Conservation (phyloP, 2,329 filamentous ascomycete species). For the Xylariales sp. region DNA sequence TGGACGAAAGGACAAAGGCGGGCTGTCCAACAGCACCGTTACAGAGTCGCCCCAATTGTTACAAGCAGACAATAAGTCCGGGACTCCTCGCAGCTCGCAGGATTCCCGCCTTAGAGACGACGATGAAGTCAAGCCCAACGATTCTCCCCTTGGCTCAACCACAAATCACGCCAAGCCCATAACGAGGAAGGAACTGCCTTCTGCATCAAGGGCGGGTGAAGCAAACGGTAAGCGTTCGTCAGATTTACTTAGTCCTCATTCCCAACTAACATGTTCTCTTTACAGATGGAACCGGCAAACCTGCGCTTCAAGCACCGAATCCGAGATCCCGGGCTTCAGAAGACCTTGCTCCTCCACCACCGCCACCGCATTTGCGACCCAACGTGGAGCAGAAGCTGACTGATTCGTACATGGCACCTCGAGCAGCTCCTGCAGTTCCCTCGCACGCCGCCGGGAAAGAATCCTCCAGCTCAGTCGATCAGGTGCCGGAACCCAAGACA, state of each 20-base stretch:
- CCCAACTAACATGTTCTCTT: slow-evolving; percentile 7
- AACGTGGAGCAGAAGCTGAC: slow-evolving; percentile 37
- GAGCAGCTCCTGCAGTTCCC: slow-evolving; percentile 51
- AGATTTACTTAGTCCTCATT: slow-evolving; percentile 14
- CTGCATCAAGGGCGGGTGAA: slow-evolving; percentile 31
- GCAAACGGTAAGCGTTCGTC: slow-evolving; percentile 11
- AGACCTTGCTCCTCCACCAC: slow-evolving; percentile 22
- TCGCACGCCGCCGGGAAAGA: slow-evolving; percentile 40
- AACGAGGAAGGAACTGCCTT: slow-evolving; percentile 60
- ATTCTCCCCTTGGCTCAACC: slow-evolving; percentile 37
- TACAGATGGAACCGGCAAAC: no score
- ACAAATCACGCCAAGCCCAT: slow-evolving; percentile 44
- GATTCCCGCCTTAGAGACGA: slow-evolving; percentile 56
- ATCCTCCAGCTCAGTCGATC: slow-evolving; percentile 34
- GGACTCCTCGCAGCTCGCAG: slow-evolving; percentile 50
- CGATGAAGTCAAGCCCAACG: slow-evolving; percentile 41
- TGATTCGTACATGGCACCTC: slow-evolving; percentile 55
- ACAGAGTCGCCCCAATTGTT: slow-evolving; percentile 30
- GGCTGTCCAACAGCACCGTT: slow-evolving; percentile 13
- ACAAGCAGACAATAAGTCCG: slow-evolving; percentile 29
- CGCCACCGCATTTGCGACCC: slow-evolving; percentile 18
- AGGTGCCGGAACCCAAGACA: slow-evolving; percentile 41
- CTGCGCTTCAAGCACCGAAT: no score
- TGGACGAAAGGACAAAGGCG: slow-evolving; percentile 33
- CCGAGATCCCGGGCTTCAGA: slow-evolving; percentile 20